Evolutionary conservation across 352 stramenopile species (phyloP).

Genomic region (Pythium myriotylum): DNA sequence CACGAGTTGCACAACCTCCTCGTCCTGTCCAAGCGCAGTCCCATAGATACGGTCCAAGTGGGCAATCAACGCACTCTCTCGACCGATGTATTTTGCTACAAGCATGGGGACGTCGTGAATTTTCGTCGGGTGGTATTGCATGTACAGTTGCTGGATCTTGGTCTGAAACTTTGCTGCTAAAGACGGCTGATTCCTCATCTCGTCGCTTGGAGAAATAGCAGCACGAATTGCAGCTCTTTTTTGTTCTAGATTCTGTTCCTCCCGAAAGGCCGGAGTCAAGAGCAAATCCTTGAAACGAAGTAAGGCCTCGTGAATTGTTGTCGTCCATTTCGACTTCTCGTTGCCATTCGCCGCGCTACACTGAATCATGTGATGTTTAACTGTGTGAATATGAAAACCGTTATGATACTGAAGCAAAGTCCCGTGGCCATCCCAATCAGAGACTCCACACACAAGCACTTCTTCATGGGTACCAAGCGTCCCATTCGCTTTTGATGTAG

Average conservation of each 20-base stretch:
- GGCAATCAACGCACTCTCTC: slow-evolving; percentile 55
- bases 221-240: slow-evolving; percentile 4
- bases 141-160: slow-evolving; percentile 53
- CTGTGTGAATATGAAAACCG: slow-evolving; percentile 69
- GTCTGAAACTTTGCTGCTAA: not conserved
- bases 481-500: not conserved
- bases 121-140: slow-evolving; percentile 64
- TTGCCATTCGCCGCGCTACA: slow-evolving; percentile 64
- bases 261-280: slow-evolving; percentile 27
- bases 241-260: slow-evolving; percentile 25
- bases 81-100: slow-evolving; percentile 44
- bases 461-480: slow-evolving; percentile 18
- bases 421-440: slow-evolving; percentile 66
- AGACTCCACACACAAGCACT: slow-evolving; percentile 42
- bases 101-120: slow-evolving; percentile 60
- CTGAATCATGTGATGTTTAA: slow-evolving; percentile 51
- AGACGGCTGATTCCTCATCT: not conserved
- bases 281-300: slow-evolving; percentile 40
- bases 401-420: slow-evolving; percentile 72
- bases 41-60: slow-evolving; percentile 76
- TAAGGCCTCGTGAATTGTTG: slow-evolving; percentile 57
- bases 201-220: not conserved
- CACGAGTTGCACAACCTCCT: slow-evolving; percentile 36
- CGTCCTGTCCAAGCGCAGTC: slow-evolving; percentile 42
- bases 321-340: slow-evolving; percentile 71